Percentiles rank a stretch among this genome's conserved stretches.
Conservation (phyloP, 768 basidiomycete species). For the Auriscalpium microsporum region DNA sequence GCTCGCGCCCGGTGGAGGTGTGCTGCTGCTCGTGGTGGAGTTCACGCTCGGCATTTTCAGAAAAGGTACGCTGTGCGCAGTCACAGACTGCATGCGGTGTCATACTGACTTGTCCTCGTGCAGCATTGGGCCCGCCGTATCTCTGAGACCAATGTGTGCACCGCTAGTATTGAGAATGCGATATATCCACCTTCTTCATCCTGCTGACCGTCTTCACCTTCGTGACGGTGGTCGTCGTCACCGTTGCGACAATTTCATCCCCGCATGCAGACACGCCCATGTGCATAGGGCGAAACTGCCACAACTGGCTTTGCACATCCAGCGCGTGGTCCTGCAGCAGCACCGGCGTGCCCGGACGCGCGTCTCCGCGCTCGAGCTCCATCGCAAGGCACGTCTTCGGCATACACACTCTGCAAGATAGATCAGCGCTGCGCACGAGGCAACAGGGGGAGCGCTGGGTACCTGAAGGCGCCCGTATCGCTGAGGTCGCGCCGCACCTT, state of each 20-base stretch:
- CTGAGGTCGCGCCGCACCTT: neutral
- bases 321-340: neutral
- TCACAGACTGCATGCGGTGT: neutral
- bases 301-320: neutral
- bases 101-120: neutral
- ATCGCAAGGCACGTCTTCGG: neutral
- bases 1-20: conserved; percentile 91
- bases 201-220: neutral
- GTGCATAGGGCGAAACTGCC: neutral
- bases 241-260: neutral
- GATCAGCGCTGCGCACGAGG: neutral
- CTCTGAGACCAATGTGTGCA: neutral
- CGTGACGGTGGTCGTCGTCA: neutral
- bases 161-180: too few relatives aligned
- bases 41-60: conserved; percentile 72
- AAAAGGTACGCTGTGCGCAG: conserved; percentile 37
- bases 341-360: neutral
- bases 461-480: neutral
- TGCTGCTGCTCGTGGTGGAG: conserved; percentile 91
- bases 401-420: neutral
- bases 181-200: neutral
- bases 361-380: neutral
- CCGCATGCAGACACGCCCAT: neutral
- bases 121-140: conserved; percentile 1
- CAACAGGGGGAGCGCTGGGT: neutral